Base-by-base conservation (phyloP, 805 yeast species). In the Yamadazyma kitorensis region DNA sequence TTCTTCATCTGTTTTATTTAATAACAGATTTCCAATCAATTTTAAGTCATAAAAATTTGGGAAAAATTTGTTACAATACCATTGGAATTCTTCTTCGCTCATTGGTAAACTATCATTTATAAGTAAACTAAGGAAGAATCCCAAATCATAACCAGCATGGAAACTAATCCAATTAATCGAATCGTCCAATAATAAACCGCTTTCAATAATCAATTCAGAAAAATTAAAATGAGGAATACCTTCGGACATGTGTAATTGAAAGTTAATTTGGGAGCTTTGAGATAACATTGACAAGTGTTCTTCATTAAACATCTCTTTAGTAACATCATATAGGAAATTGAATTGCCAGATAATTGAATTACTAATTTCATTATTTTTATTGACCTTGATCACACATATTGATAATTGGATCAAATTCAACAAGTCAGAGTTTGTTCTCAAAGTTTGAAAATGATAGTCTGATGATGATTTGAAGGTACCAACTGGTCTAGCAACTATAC, bases 391-490 rank as follows among this genome's bases (percentile, higher is more conserved):
- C 3, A 61, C 61, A 45, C 72, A 67, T 31, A 67, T 53, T 2
- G 63, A 54, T 35, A 93, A 73, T 60, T 93, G 98, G 36, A 93
- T 81, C 38, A 93, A 76, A 48, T 82, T 81, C 46, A 89, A 62
- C 36, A 93, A 69, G 58, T 93, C 98, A 3, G 93, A 85, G 56
- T 93, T 93, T 7, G 94, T 72, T 52, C 98, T 74, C 61, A 93
- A 73, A 0, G 98, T 91, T 59, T 93, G 98, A 55, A 91, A 93
- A 58, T 93, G 98, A 59, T 88, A 93, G 57, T 93, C 98, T 16
- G 83, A 73, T 11, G 93, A 85, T 2, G 93, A 80, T 49, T 86
- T 78, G 61, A 93, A 93, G 13, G 86, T 78, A 13, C 98, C 98
- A 40, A 93, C 85, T 11, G 98, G 98, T 49, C 98, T 76, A 2